These are phyloP conservation scores for Alternaria sp. DNA, from an alignment of 2,329 filamentous ascomycete species.

Conservation along the genomic window DNA sequence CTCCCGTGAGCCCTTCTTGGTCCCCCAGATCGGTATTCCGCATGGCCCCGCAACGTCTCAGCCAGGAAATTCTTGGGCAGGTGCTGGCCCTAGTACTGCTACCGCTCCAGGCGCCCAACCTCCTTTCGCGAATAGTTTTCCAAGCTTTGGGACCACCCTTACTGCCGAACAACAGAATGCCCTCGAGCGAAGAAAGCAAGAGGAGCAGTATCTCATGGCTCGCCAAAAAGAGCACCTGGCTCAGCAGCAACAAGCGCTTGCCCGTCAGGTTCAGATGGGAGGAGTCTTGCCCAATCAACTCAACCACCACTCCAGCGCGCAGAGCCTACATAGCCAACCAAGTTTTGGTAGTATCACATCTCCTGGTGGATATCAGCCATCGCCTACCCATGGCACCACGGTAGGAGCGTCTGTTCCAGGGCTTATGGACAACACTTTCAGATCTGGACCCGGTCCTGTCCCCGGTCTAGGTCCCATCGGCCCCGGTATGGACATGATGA, in stretches of 20 bases:
- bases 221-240: slow-evolving; percentile 92
- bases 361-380: slow-evolving; percentile 73
- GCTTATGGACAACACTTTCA: slow-evolving; percentile 71
- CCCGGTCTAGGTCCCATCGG: slow-evolving; percentile 54
- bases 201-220: slow-evolving; percentile 96
- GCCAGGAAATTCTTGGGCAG: slow-evolving; percentile 54
- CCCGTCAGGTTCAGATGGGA: slow-evolving; percentile 70
- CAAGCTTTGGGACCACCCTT: slow-evolving; percentile 92
- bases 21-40: slow-evolving; percentile 93
- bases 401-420: slow-evolving; percentile 58
- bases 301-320: slow-evolving; percentile 92
- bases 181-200: slow-evolving; percentile 92
- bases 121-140: slow-evolving; percentile 91
- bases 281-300: slow-evolving; percentile 66
- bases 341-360: slow-evolving; percentile 95
- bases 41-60: slow-evolving; percentile 74
- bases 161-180: slow-evolving; percentile 99
- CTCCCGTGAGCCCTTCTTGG: slow-evolving; percentile 94
- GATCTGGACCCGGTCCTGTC: slow-evolving; percentile 41
- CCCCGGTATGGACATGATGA: slow-evolving; percentile 52
- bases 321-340: slow-evolving; percentile 95
- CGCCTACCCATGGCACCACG: slow-evolving; percentile 61
- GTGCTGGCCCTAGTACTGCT: slow-evolving; percentile 40
- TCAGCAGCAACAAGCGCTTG: slow-evolving; percentile 79
- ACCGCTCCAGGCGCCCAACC: slow-evolving; percentile 64